A percentile compares a stretch with the other conserved stretches of the same genome.
Conservation (phyloP, 2,329 filamentous ascomycete genomes). For the Stagonosporopsis cucurbitacearum region DNA sequence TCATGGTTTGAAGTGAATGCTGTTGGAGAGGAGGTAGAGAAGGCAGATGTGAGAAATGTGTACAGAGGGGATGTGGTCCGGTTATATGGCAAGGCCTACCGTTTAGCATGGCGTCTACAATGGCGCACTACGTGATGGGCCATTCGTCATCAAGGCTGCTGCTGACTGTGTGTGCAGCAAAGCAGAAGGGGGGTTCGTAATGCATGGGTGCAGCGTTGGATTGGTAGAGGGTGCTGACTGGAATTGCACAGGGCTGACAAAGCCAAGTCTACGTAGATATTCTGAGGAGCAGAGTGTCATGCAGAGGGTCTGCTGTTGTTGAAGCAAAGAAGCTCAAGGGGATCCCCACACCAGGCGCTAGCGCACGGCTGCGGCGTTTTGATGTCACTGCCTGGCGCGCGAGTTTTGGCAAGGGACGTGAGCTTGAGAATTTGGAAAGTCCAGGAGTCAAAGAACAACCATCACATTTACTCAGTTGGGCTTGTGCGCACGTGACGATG, state of each 20-base stretch:
- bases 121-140: background rate
- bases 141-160: background rate
- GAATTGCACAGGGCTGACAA: background rate
- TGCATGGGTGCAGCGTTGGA: background rate
- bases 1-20: background rate
- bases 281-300: background rate
- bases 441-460: no score
- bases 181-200: background rate
- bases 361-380: constrained; percentile 14
- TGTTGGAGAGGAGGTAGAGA: background rate
- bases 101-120: background rate
- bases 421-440: no score
- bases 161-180: background rate
- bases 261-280: background rate
- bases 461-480: no score
- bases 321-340: background rate
- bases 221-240: background rate
- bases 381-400: constrained; percentile 12
- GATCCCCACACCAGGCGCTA: constrained; percentile 2
- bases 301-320: background rate
- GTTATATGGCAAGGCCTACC: background rate
- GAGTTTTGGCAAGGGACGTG: no score
- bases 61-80: background rate
- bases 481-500: constrained; percentile 21
- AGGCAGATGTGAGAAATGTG: background rate